These are phyloP conservation scores for Coprinopsis cinerea DNA, from an alignment of 768 basidiomycete genomes.

Conservation along the genomic window DNA sequence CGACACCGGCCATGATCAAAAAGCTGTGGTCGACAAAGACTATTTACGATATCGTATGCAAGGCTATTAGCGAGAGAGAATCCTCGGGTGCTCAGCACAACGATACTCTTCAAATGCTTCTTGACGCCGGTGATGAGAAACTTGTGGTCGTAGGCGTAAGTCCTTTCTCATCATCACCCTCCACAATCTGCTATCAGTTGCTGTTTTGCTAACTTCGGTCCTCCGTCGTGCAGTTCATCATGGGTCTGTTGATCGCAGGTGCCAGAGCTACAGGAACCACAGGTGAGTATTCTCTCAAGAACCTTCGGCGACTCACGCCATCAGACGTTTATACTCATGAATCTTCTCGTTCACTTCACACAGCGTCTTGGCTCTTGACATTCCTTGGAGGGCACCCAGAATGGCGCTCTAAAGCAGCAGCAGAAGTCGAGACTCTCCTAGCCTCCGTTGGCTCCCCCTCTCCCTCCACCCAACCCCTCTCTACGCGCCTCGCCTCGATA, in stretches of 20 bases:
- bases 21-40: slow-evolving; percentile 70
- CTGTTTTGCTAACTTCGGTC: slow-evolving; percentile 10
- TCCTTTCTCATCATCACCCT: slow-evolving; percentile 11
- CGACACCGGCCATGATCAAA: slow-evolving; percentile 63
- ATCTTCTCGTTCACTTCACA: neutral
- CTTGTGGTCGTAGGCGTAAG: slow-evolving; percentile 65
- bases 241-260: slow-evolving; percentile 78
- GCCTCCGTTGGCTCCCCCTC: slow-evolving; percentile 15
- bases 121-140: slow-evolving; percentile 66
- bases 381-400: slow-evolving; percentile 63
- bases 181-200: neutral
- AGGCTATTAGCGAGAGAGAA: slow-evolving; percentile 51
- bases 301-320: slow-evolving; percentile 1
- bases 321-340: neutral
- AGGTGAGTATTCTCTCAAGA: slow-evolving; percentile 30
- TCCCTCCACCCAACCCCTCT: slow-evolving; percentile 25
- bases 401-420: slow-evolving; percentile 56
- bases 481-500: slow-evolving; percentile 47
- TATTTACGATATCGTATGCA: slow-evolving; percentile 64
- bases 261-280: slow-evolving; percentile 75
- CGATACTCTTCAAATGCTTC: slow-evolving; percentile 69
- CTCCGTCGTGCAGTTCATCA: too few relatives aligned
- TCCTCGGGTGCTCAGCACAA: slow-evolving; percentile 50
- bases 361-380: slow-evolving; percentile 70
- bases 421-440: slow-evolving; percentile 51